Evolutionary conservation across 139 green algal genomes (phyloP).

Genomic region (Tetraselmis striata): DNA sequence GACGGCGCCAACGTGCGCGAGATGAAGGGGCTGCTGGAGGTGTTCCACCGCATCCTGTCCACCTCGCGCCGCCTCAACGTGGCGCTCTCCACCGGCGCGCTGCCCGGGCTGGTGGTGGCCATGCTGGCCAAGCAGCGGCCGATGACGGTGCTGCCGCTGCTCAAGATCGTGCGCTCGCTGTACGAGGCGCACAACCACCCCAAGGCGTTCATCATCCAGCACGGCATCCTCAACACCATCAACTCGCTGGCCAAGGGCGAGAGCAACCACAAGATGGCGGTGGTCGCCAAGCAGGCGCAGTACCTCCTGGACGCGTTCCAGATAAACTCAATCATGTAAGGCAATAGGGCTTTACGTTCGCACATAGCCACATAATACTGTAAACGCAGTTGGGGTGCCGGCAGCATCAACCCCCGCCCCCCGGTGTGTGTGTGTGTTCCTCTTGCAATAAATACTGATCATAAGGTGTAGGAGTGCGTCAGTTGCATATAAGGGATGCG

Average conservation of each 20-base stretch:
- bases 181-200: neutral
- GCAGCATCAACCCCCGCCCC: too few relatives aligned
- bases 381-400: too few relatives aligned
- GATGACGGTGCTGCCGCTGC: neutral
- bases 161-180: neutral
- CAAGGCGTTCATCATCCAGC: neutral
- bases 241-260: neutral
- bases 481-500: too few relatives aligned
- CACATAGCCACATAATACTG: too few relatives aligned
- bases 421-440: too few relatives aligned
- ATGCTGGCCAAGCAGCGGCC: neutral
- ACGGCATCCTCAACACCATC: neutral
- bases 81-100: neutral
- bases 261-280: slow-evolving; percentile 20
- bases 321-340: slow-evolving; percentile 63
- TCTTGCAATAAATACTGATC: too few relatives aligned
- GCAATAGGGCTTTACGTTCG: too few relatives aligned
- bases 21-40: neutral
- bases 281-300: slow-evolving; percentile 49
- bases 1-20: neutral
- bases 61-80: neutral
- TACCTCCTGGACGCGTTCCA: slow-evolving; percentile 67
- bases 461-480: too few relatives aligned
- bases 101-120: neutral
- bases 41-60: neutral